Base-by-base conservation (phyloP, 2,329 filamentous ascomycete species). In the Aspergillus sp. region DNA sequence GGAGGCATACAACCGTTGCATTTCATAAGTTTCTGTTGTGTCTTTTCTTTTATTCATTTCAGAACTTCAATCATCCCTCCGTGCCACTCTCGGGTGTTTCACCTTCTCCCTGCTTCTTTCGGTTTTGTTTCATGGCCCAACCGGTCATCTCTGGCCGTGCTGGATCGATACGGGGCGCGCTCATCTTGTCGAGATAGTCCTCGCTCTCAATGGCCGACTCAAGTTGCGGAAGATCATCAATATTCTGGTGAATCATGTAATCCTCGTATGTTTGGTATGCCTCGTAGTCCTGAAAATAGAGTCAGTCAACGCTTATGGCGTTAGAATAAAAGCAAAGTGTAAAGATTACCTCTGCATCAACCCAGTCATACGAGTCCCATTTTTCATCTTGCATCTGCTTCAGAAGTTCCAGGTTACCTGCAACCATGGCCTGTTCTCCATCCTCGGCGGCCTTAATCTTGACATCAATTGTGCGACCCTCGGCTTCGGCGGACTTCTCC, bases 391-490 rank as follows among this genome's bases (percentile, higher is more conserved):
- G 87, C 35, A 94, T 89, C 36, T 77, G 71, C 54, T 85, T 81
- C 51, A 97, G 78, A 28, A 89, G 81, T 59, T 86, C 49, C 79
- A 83, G 73, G 86, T 93, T 90, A 53, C 86, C 79, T 26, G 80
- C 82, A 9, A 81, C 75, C 43, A 81, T 73, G 37, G 74, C 75
- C 10, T 77, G 72, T 40, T 85, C 84, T 44, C 82, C 82, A 54
- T 86, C 82, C 37, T 81, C 79, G 2, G 81, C 79, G 32, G 83
- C 82, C 72, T 94, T 95, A 60, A 94, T 83, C 28, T 88, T 88
- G 72, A 95, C 88, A 66, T 93, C 86, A 56, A 95, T 88, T 11
- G 88, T 85, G 50, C 86, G 84, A 26, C 86, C 83, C 50, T 83
- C 81, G 5, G 70, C 65, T 26, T 65, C 59, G 36, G 59, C 46